Conservation (phyloP, 352 stramenopile genomes). For the Phytophthora sansomeana region DNA sequence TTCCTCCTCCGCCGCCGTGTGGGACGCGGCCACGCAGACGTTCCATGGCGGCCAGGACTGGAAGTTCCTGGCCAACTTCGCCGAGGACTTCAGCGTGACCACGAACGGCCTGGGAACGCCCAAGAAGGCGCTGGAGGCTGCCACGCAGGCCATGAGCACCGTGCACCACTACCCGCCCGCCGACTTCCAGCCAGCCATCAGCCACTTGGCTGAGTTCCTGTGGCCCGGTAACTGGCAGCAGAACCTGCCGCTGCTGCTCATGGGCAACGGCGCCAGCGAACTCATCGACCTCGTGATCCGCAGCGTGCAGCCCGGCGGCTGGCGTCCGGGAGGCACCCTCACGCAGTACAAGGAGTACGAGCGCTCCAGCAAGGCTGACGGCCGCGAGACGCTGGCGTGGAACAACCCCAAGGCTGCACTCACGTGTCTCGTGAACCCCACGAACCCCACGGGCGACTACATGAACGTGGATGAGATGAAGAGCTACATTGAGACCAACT, state of each 20-base stretch:
- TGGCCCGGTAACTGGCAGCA: constrained; percentile 69
- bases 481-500: constrained; percentile 86
- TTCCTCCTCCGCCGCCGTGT: constrained; percentile 48
- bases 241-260: constrained; percentile 75
- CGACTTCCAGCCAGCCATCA: constrained; percentile 91
- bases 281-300: constrained; percentile 91
- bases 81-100: constrained; percentile 91
- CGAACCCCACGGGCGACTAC: constrained; percentile 92
- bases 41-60: constrained; percentile 93
- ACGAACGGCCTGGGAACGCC: constrained; percentile 90
- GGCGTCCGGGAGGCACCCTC: constrained; percentile 73
- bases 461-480: constrained; percentile 85
- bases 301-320: constrained; percentile 75
- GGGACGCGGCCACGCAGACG: constrained; percentile 88
- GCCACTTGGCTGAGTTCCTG: constrained; percentile 89
- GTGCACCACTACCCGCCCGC: constrained; percentile 92
- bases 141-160: constrained; percentile 74
- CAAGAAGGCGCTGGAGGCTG: constrained; percentile 68
- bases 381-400: constrained; percentile 78
- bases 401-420: constrained; percentile 76
- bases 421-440: constrained; percentile 91
- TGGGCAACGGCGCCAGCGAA: constrained; percentile 87
- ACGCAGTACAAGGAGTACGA: constrained; percentile 92
- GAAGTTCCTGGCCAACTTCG: constrained; percentile 91
- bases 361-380: constrained; percentile 84